Percentiles rank a stretch among this genome's conserved stretches.
Evolutionary conservation across 73 alveolate species (phyloP).

Genomic region (Symbiodinium natans): DNA sequence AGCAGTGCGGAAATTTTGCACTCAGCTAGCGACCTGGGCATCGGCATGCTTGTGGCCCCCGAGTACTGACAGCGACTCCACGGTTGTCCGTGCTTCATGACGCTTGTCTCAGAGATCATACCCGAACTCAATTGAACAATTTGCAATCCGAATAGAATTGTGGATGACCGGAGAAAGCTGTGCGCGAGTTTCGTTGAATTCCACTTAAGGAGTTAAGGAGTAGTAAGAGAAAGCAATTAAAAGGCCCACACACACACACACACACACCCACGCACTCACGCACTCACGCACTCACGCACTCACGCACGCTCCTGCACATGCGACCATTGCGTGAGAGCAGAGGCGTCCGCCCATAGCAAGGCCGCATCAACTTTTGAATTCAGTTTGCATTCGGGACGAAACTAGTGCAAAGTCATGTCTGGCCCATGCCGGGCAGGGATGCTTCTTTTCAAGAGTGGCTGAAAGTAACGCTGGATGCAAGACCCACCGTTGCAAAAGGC

Average conservation of each 20-base stretch:
- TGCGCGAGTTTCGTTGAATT: too few species aligned
- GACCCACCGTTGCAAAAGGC: too few species aligned
- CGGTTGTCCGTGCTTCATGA: background rate
- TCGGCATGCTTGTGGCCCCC: background rate
- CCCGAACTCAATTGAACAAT: too few species aligned
- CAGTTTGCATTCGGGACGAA: background rate
- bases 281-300: too few species aligned
- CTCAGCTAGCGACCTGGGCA: background rate
- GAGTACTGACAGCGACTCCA: background rate
- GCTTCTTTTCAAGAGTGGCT: background rate
- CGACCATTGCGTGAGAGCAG: background rate
- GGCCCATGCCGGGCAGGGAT: background rate
- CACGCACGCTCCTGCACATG: conserved; percentile 24
- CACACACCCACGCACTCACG: too few species aligned
- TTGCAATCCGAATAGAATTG: too few species aligned
- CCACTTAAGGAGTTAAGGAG: too few species aligned
- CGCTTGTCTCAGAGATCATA: too few species aligned
- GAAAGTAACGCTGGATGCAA: too few species aligned
- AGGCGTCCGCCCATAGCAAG: conserved; percentile 18
- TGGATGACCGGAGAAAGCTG: too few species aligned
- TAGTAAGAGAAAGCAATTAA: too few species aligned
- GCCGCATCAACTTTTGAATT: background rate
- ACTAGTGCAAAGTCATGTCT: background rate
- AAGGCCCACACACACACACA: too few species aligned
- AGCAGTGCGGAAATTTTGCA: background rate